Evolutionary conservation across 495 filamentous ascomycete genomes (phyloP).

Genomic region (Aspergillus incahuasiensis): DNA sequence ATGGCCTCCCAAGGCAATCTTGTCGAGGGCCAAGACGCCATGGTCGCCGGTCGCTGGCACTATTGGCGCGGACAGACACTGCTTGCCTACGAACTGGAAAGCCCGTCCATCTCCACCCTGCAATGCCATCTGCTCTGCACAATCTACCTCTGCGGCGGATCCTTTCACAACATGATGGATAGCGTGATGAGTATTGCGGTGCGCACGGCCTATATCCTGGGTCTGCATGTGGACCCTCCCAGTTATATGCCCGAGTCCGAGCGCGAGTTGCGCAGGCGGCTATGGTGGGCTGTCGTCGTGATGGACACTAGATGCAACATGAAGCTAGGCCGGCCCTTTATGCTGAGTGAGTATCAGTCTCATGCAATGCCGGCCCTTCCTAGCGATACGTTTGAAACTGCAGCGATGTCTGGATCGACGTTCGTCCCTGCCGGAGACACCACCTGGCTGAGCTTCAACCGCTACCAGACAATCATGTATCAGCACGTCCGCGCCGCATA

Average conservation of each 20-base stretch:
- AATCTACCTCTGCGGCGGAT: slow-evolving; percentile 42
- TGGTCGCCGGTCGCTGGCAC: slow-evolving; percentile 38
- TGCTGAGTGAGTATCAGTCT: slow-evolving; percentile 25
- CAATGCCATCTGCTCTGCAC: slow-evolving; percentile 46
- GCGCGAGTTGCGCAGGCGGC: slow-evolving; percentile 38
- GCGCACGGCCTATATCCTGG: slow-evolving; percentile 46
- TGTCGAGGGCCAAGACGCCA: slow-evolving; percentile 30
- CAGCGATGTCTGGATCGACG: slow-evolving; percentile 31
- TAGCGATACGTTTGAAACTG: slow-evolving; percentile 24
- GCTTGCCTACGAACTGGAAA: slow-evolving; percentile 45
- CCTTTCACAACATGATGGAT: slow-evolving; percentile 48
- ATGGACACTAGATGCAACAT: slow-evolving; percentile 44
- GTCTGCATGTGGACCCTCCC: slow-evolving; percentile 47
- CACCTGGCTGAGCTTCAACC: slow-evolving; percentile 37
- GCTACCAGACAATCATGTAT: slow-evolving; percentile 36
- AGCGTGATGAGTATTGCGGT: slow-evolving; percentile 36
- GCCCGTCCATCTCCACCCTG: slow-evolving; percentile 44
- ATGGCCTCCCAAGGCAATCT: neutral
- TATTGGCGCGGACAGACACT: slow-evolving; percentile 43
- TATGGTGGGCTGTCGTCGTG: slow-evolving; percentile 49
- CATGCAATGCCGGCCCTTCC: slow-evolving; percentile 37
- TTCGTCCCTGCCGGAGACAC: slow-evolving; percentile 33
- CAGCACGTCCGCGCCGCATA: slow-evolving; percentile 34
- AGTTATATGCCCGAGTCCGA: slow-evolving; percentile 27
- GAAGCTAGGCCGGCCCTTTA: slow-evolving; percentile 49